phyloP scores from a whole-genome alignment of 305 asterid genomes.

The Solanum hybrid region DNA sequence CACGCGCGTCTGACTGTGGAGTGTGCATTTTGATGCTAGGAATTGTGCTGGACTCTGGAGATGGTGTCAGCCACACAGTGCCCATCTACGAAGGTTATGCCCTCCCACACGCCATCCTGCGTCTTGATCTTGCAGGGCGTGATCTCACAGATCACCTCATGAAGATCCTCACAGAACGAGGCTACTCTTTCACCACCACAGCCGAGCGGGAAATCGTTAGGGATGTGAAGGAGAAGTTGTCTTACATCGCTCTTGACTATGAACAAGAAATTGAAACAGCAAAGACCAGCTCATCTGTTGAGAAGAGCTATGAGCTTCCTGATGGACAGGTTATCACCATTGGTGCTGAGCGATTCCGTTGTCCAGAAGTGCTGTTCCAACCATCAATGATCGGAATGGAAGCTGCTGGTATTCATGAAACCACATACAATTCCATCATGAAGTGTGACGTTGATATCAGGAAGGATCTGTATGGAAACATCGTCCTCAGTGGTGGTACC shows the following conservation, averaged over 20 bases:
- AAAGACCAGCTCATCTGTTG: constrained; percentile 19
- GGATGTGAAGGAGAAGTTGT: constrained; percentile 17
- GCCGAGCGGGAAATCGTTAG: constrained; percentile 25
- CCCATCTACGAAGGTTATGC: constrained; percentile 25
- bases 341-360: constrained; percentile 24
- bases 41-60: constrained; percentile 18
- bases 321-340: constrained; percentile 25
- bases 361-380: constrained; percentile 56
- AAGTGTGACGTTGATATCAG: constrained; percentile 64
- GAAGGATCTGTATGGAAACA: constrained; percentile 53
- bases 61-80: constrained; percentile 24
- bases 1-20: not conserved
- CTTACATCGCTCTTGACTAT: constrained; percentile 20
- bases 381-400: constrained; percentile 66
- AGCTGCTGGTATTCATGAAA: constrained; percentile 61
- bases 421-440: constrained; percentile 55
- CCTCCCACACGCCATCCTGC: constrained; percentile 22
- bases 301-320: constrained; percentile 21
- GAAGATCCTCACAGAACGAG: constrained; percentile 21
- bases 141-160: constrained; percentile 20
- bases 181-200: constrained; percentile 22
- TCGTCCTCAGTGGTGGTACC: constrained; percentile 62
- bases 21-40: constrained; percentile 6
- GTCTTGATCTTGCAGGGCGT: constrained; percentile 25
- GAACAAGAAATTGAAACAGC: constrained; percentile 19